Evolutionary conservation across 768 basidiomycete species (phyloP), one percentile per base, ranked within the genome.

Genomic region (Tylopilus subfusipes): DNA sequence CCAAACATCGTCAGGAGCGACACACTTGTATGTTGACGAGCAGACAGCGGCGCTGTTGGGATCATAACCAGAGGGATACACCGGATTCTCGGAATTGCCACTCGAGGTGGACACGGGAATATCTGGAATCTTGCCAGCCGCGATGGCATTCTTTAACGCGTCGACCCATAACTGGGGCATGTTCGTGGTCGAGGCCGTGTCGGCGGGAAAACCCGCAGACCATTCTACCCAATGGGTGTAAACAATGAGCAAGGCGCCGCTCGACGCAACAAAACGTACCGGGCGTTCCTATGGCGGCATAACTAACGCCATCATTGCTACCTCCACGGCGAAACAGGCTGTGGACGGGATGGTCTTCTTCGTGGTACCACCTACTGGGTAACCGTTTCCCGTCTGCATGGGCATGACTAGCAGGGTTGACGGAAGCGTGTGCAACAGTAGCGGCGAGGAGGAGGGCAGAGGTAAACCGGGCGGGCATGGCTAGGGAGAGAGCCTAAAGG

Each of bases 11-110:
- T 78, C 83, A 5, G 76, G 59, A 39, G 74, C 77, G 48, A 65
- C 67, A 68, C 90, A 93, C 63, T 84, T 80, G 73, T 82, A 85
- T 0, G 86, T 88, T 22, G 86, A 78, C 2, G 91, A 92, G 72
- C 93, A 96, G 56, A 96, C 78, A 8, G 75, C 59, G 9, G 77
- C 66, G 58, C 82, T 73, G 42, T 58, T 63, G 30, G 79, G 76
- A 58, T 81, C 70, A 43, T 63, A 59, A 16, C 73, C 73, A 3
- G 62, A 9, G 10, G 75, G 71, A 57, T 81, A 81, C 3, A 58
- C 65, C 1, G 75, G 77, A 43, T 61, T 70, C 11, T 62, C 58
- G 48, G 62, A 64, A 44, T 59, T 64, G 9, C 57, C 50, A 56
- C 70, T 73, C 9, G 73, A 74, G n/a, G n/a, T n/a, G 4, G 88